A percentile compares a stretch with the other conserved stretches of the same genome.
Conservation (phyloP, 495 filamentous ascomycete species). For the Daldinia grandis region DNA sequence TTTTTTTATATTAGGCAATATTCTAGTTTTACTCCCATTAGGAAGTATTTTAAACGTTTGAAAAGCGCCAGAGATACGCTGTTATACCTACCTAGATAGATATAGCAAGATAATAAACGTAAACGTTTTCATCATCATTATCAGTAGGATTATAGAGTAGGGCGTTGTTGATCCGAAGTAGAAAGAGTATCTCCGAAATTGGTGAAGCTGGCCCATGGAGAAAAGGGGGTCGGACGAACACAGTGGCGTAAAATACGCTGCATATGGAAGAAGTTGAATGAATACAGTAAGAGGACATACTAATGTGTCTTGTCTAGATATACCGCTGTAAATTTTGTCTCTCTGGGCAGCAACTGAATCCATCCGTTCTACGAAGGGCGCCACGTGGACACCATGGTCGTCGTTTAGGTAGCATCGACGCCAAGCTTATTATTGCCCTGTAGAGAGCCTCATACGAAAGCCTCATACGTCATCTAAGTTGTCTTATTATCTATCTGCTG, state of each 20-base stretch:
- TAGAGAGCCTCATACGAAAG: slow-evolving; percentile 17
- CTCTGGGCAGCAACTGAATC: slow-evolving; percentile 21
- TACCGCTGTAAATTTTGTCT: slow-evolving; percentile 35
- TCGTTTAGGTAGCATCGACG: neutral
- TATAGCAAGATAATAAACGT: too few species aligned
- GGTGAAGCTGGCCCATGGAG: slow-evolving; percentile 1
- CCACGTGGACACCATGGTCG: neutral
- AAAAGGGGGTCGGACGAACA: neutral
- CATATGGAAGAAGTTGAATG: neutral
- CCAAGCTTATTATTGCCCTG: slow-evolving; percentile 10
- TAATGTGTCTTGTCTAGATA: slow-evolving; percentile 4
- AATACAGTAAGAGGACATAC: neutral
- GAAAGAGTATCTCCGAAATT: neutral
- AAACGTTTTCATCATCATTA: too few species aligned
- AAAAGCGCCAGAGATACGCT: too few species aligned
- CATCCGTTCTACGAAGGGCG: neutral
- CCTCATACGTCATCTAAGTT: neutral
- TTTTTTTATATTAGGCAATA: too few species aligned
- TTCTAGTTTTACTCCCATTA: too few species aligned
- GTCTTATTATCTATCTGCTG: neutral
- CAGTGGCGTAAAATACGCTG: neutral
- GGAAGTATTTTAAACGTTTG: too few species aligned
- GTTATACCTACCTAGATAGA: too few species aligned
- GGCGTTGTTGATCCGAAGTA: neutral
- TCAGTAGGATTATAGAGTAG: slow-evolving; percentile 21